phyloP scores from a whole-genome alignment of 2,329 filamentous ascomycete genomes.

The Aspergillus novoparasiticus region DNA sequence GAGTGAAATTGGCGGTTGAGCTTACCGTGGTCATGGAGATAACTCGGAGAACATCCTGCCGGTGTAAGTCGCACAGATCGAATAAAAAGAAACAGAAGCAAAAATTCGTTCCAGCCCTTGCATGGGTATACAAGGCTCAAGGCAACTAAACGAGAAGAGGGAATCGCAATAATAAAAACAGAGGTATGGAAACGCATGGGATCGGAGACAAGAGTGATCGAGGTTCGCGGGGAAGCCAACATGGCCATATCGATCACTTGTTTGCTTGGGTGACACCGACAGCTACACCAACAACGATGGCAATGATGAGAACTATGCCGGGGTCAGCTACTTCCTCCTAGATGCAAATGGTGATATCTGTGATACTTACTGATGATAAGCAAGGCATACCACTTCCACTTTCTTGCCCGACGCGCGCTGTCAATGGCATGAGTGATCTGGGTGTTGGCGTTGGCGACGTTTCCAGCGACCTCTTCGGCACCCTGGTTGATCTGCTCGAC shows the following conservation, averaged over 20 bases:
- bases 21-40: constrained; percentile 14
- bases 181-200: constrained; percentile 1
- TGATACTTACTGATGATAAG: constrained; percentile 65
- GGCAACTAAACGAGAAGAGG: constrained; percentile 8
- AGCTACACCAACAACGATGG: constrained; percentile 55
- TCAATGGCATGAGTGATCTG: constrained; percentile 80
- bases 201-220: not conserved
- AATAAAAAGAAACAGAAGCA: constrained; percentile 10
- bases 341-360: not conserved
- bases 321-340: constrained; percentile 4
- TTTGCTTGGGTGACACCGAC: constrained; percentile 48
- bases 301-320: constrained; percentile 54
- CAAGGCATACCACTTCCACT: constrained; percentile 97
- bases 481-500: constrained; percentile 83
- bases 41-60: constrained; percentile 7
- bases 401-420: constrained; percentile 76
- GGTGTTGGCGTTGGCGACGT: constrained; percentile 81
- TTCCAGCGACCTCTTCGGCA: constrained; percentile 79
- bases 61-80: constrained; percentile 9
- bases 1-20: constrained; percentile 20
- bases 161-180: constrained; percentile 4
- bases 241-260: constrained; percentile 13
- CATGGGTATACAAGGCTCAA: constrained; percentile 6
- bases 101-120: constrained; percentile 13
- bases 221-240: not conserved